phyloP scores from a whole-genome alignment of 2,329 filamentous ascomycete species.

The Aurifilum marmelostoma region DNA sequence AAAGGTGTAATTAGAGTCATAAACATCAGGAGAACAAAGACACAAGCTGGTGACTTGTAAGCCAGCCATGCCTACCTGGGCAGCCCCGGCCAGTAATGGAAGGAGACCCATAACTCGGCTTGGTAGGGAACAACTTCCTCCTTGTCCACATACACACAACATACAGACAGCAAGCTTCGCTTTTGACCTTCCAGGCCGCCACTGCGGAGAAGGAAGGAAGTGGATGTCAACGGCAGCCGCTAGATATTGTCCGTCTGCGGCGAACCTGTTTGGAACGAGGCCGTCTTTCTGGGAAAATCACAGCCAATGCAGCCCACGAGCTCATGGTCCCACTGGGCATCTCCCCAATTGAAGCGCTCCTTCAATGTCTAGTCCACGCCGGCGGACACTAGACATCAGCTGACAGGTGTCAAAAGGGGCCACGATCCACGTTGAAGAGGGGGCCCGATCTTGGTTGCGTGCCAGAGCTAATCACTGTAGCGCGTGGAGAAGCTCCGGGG shows the following conservation, averaged over 20 bases:
- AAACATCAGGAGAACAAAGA: conserved; percentile 11
- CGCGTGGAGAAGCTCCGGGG: conserved; percentile 12
- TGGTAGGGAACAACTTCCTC: background rate
- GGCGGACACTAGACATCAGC: conserved; percentile 17
- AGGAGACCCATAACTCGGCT: background rate
- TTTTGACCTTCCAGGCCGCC: background rate
- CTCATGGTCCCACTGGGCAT: background rate
- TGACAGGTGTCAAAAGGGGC: conserved; percentile 21
- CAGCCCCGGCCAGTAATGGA: background rate
- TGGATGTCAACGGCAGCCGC: background rate
- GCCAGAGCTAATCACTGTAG: background rate
- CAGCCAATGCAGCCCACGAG: background rate
- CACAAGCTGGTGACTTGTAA: background rate
- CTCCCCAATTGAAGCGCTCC: background rate
- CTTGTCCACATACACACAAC: background rate
- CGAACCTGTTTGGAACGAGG: background rate
- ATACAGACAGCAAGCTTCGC: background rate
- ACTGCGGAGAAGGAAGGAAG: background rate
- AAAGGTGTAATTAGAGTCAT: background rate
- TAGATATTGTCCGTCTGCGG: background rate
- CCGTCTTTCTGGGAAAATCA: background rate
- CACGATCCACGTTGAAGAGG: conserved; percentile 7
- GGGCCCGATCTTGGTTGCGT: background rate
- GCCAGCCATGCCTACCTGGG: conserved; percentile 3
- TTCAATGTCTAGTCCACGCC: background rate